Evolutionary conservation across 257 asterid species (phyloP).

Genomic region (Galeopsis tetrahit): DNA sequence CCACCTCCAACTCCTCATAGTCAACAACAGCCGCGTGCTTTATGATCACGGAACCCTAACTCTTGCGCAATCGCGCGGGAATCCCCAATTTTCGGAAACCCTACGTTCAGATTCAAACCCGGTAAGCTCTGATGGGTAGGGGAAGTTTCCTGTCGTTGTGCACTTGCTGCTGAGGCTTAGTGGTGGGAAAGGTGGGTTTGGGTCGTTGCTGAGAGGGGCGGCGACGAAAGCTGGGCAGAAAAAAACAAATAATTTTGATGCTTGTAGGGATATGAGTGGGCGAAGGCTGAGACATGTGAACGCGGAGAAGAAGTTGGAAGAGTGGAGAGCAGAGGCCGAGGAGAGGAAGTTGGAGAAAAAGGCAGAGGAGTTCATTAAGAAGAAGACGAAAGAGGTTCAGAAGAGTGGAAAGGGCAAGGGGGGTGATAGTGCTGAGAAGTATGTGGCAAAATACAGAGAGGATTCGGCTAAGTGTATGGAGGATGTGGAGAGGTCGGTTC

Average conservation of each 20-base stretch:
- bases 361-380: slow-evolving; percentile 85
- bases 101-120: slow-evolving; percentile 14
- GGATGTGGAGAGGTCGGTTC: slow-evolving; percentile 78
- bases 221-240: slow-evolving; percentile 99
- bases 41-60: slow-evolving; percentile 42
- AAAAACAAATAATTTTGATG: slow-evolving; percentile 92
- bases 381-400: slow-evolving; percentile 64
- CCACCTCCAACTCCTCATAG: slow-evolving; percentile 58
- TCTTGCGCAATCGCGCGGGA: slow-evolving; percentile 32
- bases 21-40: slow-evolving; percentile 42
- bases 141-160: slow-evolving; percentile 35
- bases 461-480: slow-evolving; percentile 86
- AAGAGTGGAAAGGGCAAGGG: slow-evolving; percentile 62
- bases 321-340: slow-evolving; percentile 89
- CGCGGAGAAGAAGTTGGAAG: slow-evolving; percentile 96
- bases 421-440: slow-evolving; percentile 63
- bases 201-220: slow-evolving; percentile 89
- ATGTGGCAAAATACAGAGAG: slow-evolving; percentile 85
- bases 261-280: slow-evolving; percentile 98
- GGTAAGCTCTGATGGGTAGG: slow-evolving; percentile 1
- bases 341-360: slow-evolving; percentile 89
- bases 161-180: slow-evolving; percentile 60
- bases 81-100: slow-evolving; percentile 31
- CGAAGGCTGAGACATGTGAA: slow-evolving; percentile 96
- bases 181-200: slow-evolving; percentile 99